Conservation (phyloP, 2,329 filamentous ascomycete genomes). For the Phaeosphaeria sp. region DNA sequence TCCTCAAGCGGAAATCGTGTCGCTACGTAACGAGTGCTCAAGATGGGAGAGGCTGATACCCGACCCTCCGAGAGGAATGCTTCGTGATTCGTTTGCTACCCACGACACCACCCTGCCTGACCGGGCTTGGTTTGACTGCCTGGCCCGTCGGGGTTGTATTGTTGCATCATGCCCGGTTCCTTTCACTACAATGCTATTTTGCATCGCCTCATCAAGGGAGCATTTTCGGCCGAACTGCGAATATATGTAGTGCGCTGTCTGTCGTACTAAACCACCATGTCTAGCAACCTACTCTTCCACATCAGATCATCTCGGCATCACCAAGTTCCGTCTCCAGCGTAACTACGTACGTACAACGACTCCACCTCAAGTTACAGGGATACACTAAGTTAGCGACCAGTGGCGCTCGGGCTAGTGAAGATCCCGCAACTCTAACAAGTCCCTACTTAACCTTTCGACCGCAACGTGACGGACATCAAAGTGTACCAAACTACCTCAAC, state of each 20-base stretch:
- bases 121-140: background rate
- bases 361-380: background rate
- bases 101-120: too few species aligned
- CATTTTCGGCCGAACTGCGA: background rate
- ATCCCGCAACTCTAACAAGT: background rate
- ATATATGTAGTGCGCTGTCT: background rate
- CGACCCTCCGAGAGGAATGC: too few species aligned
- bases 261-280: background rate
- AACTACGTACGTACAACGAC: background rate
- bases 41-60: too few species aligned
- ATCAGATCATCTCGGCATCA: background rate
- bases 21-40: background rate
- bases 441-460: background rate
- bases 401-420: conserved; percentile 2
- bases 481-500: background rate
- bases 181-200: background rate
- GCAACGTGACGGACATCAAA: background rate
- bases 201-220: background rate
- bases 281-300: background rate
- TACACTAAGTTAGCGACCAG: background rate
- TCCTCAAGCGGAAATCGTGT: background rate
- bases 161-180: background rate
- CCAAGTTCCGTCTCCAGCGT: background rate
- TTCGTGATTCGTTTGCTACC: too few species aligned
- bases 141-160: background rate